Conservation (phyloP, 257 asterid genomes). For the Solanum rostratum region DNA sequence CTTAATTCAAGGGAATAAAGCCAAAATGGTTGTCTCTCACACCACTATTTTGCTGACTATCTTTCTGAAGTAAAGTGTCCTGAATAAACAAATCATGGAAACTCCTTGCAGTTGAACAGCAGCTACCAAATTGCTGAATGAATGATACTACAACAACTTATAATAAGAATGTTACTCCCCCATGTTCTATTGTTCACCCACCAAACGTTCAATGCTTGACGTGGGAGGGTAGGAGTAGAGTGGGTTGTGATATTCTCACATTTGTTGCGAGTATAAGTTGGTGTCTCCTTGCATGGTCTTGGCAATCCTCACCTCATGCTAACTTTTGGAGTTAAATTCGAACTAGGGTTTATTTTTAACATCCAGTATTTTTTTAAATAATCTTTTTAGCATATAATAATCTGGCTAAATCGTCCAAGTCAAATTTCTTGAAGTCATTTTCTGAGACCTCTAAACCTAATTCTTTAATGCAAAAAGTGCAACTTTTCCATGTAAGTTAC, state of each 20-base stretch:
- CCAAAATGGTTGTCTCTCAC: not conserved
- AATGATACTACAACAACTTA: not conserved
- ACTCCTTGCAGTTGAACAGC: not conserved
- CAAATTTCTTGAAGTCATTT: not conserved
- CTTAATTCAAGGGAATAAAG: not conserved
- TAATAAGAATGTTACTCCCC: not conserved
- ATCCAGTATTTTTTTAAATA: not conserved
- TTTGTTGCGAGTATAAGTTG: not conserved
- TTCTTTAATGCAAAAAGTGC: not conserved
- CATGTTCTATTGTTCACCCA: not conserved
- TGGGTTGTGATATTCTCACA: not conserved
- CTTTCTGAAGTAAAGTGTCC: not conserved
- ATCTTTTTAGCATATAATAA: not conserved
- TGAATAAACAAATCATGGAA: not conserved
- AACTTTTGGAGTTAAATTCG: not conserved
- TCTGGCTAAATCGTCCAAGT: not conserved
- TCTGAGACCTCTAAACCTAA: not conserved
- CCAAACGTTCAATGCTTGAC: not conserved
- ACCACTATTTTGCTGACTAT: not conserved
- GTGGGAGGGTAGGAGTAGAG: not conserved
- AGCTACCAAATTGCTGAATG: not conserved
- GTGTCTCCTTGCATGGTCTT: not conserved
- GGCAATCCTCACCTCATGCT: not conserved
- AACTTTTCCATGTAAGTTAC: not conserved
- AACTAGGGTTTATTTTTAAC: not conserved